Percentiles rank a stretch among this genome's conserved stretches.
Conservation (phyloP, 2,329 filamentous ascomycete genomes). For the Aureobasidium leucospermi region DNA sequence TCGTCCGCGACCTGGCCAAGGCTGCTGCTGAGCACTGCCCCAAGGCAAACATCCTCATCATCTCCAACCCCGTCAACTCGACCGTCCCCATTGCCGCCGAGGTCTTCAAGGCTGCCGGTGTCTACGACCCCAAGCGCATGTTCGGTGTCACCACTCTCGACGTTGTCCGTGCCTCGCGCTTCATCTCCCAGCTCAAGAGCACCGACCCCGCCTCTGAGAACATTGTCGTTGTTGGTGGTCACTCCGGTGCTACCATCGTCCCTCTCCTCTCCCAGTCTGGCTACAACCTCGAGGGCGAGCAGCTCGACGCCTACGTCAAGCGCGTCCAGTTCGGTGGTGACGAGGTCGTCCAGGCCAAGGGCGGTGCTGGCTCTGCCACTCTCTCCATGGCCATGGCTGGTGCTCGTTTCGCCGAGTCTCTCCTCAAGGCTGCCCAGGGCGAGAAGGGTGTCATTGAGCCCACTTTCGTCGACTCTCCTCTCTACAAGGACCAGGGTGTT, state of each 20-base stretch:
- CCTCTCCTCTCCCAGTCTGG: slow-evolving; percentile 92
- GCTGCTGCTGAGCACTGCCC: slow-evolving; percentile 81
- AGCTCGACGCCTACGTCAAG: slow-evolving; percentile 70
- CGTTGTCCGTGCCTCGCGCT: slow-evolving; percentile 93
- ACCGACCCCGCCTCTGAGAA: slow-evolving; percentile 88
- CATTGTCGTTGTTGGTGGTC: slow-evolving; percentile 92
- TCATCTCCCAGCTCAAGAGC: slow-evolving; percentile 89
- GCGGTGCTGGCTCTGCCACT: slow-evolving; percentile 91
- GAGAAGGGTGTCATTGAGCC: slow-evolving; percentile 94
- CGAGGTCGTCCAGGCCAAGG: slow-evolving; percentile 98
- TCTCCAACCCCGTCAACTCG: slow-evolving; percentile 99
- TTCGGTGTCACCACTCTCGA: slow-evolving; percentile 99
- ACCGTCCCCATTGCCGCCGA: slow-evolving; percentile 96
- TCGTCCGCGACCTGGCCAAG: slow-evolving; percentile 97
- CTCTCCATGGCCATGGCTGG: slow-evolving; percentile 99
- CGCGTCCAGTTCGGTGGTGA: slow-evolving; percentile 98
- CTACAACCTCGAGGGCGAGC: slow-evolving; percentile 75
- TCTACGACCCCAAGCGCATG: slow-evolving; percentile 98
- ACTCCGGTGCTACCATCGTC: slow-evolving; percentile 97
- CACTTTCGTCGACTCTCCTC: slow-evolving; percentile 90
- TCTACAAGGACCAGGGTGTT: slow-evolving; percentile 97
- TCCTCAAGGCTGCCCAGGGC: slow-evolving; percentile 87
- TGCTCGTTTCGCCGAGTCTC: slow-evolving; percentile 74
- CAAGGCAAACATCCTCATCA: slow-evolving; percentile 92
- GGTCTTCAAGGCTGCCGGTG: slow-evolving; percentile 88